A percentile compares a stretch with the other conserved stretches of the same genome.
Conservation (phyloP, 176 grass and related monocot genomes). For the Ensete glaucum region DNA sequence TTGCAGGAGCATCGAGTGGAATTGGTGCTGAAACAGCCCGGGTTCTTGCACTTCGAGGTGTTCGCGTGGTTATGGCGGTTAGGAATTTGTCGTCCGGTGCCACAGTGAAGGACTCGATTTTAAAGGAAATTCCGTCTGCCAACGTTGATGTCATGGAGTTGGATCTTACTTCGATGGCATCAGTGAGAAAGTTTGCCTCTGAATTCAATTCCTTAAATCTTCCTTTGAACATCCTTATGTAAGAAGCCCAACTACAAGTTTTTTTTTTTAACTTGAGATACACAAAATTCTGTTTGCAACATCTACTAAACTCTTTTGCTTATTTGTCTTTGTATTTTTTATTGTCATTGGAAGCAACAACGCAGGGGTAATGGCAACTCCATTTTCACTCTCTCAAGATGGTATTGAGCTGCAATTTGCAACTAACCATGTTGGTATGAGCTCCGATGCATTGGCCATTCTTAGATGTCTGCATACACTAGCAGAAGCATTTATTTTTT, state of each 20-base stretch:
- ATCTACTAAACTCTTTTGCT: no score
- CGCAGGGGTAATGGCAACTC: conserved; percentile 81
- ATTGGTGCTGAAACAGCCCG: conserved; percentile 67
- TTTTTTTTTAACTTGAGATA: not conserved
- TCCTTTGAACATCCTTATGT: conserved; percentile 90
- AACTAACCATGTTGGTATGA: conserved; percentile 87
- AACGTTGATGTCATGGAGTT: conserved; percentile 62
- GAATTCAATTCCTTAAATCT: conserved; percentile 37
- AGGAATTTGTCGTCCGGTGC: conserved; percentile 38
- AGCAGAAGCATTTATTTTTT: not conserved
- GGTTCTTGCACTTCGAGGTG: conserved; percentile 55
- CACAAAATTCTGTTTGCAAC: no score
- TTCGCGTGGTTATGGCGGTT: conserved; percentile 78
- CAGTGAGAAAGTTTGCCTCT: conserved; percentile 61
- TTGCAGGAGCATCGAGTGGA: conserved; percentile 71
- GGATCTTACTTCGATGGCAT: conserved; percentile 66
- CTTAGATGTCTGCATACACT: not conserved
- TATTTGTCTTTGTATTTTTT: conserved; percentile 6
- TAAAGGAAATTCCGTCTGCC: conserved; percentile 39
- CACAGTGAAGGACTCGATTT: conserved; percentile 34
- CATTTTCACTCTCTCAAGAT: conserved; percentile 79
- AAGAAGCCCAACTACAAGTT: conserved; percentile 8
- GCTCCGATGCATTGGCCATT: conserved; percentile 4
- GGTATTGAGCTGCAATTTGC: conserved; percentile 93
- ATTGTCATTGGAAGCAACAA: conserved; percentile 57